phyloP scores from a whole-genome alignment of 441 rosid species.

The Pelargonium citronellum region DNA sequence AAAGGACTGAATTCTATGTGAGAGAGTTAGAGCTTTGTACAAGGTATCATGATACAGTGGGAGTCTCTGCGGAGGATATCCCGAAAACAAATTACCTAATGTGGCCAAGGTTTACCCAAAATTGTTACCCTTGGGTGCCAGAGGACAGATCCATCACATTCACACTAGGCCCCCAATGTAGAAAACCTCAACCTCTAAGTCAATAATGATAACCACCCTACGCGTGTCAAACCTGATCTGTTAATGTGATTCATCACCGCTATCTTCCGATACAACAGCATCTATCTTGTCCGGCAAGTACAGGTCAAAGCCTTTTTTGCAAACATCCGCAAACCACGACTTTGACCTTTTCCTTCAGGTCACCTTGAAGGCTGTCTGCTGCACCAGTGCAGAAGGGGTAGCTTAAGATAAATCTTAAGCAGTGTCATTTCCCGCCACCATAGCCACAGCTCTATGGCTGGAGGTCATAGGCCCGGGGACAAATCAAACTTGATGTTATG shows the following conservation, averaged over 20 bases:
- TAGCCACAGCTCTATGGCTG: conserved; percentile 20
- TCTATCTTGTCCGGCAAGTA: conserved; percentile 13
- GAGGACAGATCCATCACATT: neutral
- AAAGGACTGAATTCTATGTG: conserved; percentile 46
- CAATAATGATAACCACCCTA: neutral
- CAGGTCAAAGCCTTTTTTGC: conserved; percentile 8
- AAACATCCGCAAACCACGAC: conserved; percentile 23
- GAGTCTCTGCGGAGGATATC: conserved; percentile 18
- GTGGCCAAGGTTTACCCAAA: neutral
- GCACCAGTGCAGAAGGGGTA: conserved; percentile 11
- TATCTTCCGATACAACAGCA: conserved; percentile 11
- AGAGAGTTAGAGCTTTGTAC: conserved; percentile 56
- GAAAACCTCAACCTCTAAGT: neutral
- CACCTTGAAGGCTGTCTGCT: conserved; percentile 20
- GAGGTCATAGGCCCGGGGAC: conserved; percentile 19
- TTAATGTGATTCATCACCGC: neutral
- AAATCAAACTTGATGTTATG: conserved; percentile 30
- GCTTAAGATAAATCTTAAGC: neutral
- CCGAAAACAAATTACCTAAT: conserved; percentile 19
- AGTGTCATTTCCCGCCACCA: neutral
- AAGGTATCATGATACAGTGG: conserved; percentile 38
- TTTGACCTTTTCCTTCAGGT: conserved; percentile 13
- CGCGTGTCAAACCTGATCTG: too few species aligned
- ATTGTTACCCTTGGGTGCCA: neutral
- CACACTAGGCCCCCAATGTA: neutral